These are phyloP conservation scores for Papilionanthe hybrid DNA, from an alignment of 116 monocot species.

Conservation along the genomic window DNA sequence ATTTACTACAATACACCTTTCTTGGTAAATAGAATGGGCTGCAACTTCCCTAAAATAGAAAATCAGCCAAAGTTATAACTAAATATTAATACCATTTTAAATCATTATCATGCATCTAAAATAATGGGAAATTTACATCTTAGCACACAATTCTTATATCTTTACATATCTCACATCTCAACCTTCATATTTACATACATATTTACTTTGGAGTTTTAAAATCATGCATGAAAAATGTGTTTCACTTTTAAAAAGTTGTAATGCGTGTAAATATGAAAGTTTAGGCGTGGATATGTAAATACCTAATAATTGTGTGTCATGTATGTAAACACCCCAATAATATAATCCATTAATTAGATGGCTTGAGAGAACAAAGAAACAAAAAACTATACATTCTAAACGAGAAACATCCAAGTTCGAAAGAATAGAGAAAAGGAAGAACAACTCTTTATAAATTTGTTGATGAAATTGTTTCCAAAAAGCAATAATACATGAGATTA, in stretches of 20 bases:
- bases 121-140: too few relatives aligned
- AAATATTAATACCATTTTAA: background rate
- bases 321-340: too few relatives aligned
- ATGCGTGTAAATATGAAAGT: too few relatives aligned
- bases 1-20: constrained; percentile 64
- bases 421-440: background rate
- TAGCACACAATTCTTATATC: too few relatives aligned
- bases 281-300: too few relatives aligned
- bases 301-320: too few relatives aligned
- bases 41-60: constrained; percentile 55
- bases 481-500: background rate
- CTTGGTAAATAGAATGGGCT: constrained; percentile 75
- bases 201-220: too few relatives aligned
- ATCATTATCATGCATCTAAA: background rate
- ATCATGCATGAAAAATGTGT: too few relatives aligned
- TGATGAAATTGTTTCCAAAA: background rate
- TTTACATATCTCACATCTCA: too few relatives aligned
- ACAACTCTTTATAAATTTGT: background rate
- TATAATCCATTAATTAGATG: too few relatives aligned
- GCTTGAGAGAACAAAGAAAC: background rate
- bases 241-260: too few relatives aligned
- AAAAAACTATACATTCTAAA: background rate
- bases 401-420: background rate
- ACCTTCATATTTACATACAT: too few relatives aligned
- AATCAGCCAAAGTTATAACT: background rate